These are phyloP conservation scores for Amanita rimosa DNA, from an alignment of 768 basidiomycete species.

Conservation along the genomic window DNA sequence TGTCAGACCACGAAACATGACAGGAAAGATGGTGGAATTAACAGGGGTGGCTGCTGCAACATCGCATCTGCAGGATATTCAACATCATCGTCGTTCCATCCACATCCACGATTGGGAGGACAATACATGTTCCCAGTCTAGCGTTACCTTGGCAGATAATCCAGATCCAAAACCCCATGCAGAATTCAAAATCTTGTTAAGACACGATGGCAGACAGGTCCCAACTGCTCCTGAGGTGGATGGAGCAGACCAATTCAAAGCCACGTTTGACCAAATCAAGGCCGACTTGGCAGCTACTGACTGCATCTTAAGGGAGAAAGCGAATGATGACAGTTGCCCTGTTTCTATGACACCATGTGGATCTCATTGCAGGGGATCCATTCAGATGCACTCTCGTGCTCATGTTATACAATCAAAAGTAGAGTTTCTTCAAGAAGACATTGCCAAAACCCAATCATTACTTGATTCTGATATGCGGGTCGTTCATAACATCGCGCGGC, in stretches of 20 bases:
- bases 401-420: constrained; percentile 52
- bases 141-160: constrained; percentile 28
- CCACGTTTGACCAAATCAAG: constrained; percentile 81
- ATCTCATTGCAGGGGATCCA: constrained; percentile 15
- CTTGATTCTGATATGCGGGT: constrained; percentile 63
- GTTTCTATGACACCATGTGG: constrained; percentile 11
- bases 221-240: constrained; percentile 45
- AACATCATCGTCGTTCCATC: constrained; percentile 21
- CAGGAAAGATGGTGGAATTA: constrained; percentile 57
- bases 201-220: constrained; percentile 23
- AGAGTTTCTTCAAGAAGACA: constrained; percentile 47
- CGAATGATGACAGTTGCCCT: constrained; percentile 1
- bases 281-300: constrained; percentile 60
- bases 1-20: constrained; percentile 68
- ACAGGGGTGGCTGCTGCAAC: constrained; percentile 81
- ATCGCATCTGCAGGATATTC: constrained; percentile 68
- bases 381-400: constrained; percentile 38
- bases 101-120: constrained; percentile 28
- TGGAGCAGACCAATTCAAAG: constrained; percentile 58
- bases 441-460: constrained; percentile 39
- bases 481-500: constrained; percentile 70
- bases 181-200: not conserved
- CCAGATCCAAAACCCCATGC: not conserved
- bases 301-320: constrained; percentile 13
- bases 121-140: constrained; percentile 25